Conservation (phyloP, 768 basidiomycete genomes). For the Suillus plorans region DNA sequence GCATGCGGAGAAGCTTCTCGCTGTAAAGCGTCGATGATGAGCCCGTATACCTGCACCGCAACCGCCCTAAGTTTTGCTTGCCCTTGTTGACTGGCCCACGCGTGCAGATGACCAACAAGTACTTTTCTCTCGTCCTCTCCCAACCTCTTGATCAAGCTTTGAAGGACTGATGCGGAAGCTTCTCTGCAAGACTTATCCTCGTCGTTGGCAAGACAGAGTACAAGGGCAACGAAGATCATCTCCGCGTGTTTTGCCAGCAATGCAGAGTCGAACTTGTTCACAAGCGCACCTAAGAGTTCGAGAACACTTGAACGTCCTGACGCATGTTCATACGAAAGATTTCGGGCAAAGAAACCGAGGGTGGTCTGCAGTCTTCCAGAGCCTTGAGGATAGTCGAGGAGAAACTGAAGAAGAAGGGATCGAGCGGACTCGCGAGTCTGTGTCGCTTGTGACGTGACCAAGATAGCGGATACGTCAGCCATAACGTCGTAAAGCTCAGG, state of each 20-base stretch:
- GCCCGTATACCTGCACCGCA: constrained; percentile 79
- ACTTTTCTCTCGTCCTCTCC: constrained; percentile 54
- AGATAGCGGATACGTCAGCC: constrained; percentile 87
- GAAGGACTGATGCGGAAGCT: constrained; percentile 83
- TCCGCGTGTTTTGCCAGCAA: constrained; percentile 81
- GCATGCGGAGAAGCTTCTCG: constrained; percentile 45
- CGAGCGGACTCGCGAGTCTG: constrained; percentile 93
- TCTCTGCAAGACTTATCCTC: constrained; percentile 86
- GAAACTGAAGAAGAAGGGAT: constrained; percentile 85
- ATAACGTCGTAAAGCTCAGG: constrained; percentile 97
- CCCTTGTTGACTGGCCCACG: constrained; percentile 69
- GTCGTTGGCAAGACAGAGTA: constrained; percentile 94
- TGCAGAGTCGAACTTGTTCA: constrained; percentile 78
- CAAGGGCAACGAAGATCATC: constrained; percentile 86
- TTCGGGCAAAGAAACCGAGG: constrained; percentile 90
- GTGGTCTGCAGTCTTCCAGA: constrained; percentile 84
- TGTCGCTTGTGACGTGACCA: constrained; percentile 90
- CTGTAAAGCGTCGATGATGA: constrained; percentile 71
- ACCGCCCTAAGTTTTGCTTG: constrained; percentile 68
- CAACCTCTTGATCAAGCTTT: constrained; percentile 68
- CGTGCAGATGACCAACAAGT: constrained; percentile 69
- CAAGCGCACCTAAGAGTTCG: constrained; percentile 83
- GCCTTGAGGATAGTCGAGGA: constrained; percentile 97
- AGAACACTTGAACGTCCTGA: constrained; percentile 92
- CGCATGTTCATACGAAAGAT: constrained; percentile 87